Conservation (phyloP, 345 rosid species). For the Pistacia vera region DNA sequence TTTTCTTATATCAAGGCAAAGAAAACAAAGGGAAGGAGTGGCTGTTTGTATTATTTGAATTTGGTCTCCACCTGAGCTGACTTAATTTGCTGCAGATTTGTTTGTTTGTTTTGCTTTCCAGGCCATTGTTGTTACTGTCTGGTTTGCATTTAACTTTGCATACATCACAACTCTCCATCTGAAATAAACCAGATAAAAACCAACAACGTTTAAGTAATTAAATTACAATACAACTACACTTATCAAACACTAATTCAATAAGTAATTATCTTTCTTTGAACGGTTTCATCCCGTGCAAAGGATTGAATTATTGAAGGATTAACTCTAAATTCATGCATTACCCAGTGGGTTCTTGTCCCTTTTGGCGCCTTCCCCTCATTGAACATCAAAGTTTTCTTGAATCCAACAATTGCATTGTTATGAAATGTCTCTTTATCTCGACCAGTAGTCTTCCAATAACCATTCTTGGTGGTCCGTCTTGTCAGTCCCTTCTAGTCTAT, state of each 20-base stretch:
- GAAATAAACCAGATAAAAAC: not conserved
- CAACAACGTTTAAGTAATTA: not conserved
- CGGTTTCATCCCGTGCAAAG: not conserved
- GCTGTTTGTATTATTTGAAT: too few species aligned
- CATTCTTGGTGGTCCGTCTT: not conserved
- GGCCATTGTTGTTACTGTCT: not conserved
- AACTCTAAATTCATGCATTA: not conserved
- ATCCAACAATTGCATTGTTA: not conserved
- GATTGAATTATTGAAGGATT: not conserved
- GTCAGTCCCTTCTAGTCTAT: not conserved
- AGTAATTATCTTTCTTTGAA: not conserved
- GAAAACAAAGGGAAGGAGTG: too few species aligned
- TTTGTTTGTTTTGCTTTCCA: not conserved
- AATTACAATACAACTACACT: not conserved
- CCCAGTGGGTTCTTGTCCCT: not conserved
- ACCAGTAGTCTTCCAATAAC: slow-evolving; percentile 18
- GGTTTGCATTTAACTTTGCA: slow-evolving; percentile 8
- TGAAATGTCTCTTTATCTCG: not conserved
- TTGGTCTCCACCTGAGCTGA: not conserved
- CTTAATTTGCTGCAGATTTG: not conserved
- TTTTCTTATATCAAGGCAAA: too few species aligned
- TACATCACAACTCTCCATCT: not conserved
- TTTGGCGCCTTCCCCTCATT: not conserved
- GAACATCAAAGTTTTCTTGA: slow-evolving; percentile 7
- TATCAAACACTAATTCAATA: not conserved